Conservation (phyloP, 2,329 filamentous ascomycete genomes). For the Clonostachys chloroleuca region DNA sequence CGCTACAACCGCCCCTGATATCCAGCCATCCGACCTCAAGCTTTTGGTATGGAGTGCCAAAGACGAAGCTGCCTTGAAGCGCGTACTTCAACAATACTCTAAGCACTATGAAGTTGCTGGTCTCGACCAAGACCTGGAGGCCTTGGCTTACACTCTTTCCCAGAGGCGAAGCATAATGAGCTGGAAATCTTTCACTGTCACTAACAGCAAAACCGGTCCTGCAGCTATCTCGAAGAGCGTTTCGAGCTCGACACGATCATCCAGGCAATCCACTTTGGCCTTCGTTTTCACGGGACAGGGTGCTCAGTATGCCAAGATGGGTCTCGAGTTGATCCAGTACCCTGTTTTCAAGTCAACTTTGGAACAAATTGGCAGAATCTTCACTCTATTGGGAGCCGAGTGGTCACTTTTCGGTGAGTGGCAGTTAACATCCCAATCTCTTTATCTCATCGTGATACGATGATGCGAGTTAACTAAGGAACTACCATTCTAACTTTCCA, state of each 20-base stretch:
- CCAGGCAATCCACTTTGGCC: conserved; percentile 3
- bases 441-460: not conserved
- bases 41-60: conserved; percentile 1
- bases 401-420: conserved; percentile 13
- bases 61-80: not conserved
- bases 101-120: not conserved
- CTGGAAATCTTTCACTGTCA: conserved; percentile 5
- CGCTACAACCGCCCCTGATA: not conserved
- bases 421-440: too few species aligned
- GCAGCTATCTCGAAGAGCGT: not conserved
- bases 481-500: not conserved
- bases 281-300: conserved; percentile 25
- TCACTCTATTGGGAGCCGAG: conserved; percentile 3
- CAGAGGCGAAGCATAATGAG: conserved; percentile 5
- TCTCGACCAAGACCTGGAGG: conserved; percentile 1
- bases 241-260: not conserved
- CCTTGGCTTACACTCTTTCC: conserved; percentile 9
- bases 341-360: conserved; percentile 21
- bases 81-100: not conserved
- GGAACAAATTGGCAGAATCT: conserved; percentile 7
- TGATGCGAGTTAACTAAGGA: not conserved
- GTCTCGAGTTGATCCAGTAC: conserved; percentile 10
- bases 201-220: too few species aligned
- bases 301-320: conserved; percentile 13
- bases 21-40: not conserved